Evolutionary conservation across 2,329 filamentous ascomycete species (phyloP).

Genomic region (Aspergillaceae sp.): DNA sequence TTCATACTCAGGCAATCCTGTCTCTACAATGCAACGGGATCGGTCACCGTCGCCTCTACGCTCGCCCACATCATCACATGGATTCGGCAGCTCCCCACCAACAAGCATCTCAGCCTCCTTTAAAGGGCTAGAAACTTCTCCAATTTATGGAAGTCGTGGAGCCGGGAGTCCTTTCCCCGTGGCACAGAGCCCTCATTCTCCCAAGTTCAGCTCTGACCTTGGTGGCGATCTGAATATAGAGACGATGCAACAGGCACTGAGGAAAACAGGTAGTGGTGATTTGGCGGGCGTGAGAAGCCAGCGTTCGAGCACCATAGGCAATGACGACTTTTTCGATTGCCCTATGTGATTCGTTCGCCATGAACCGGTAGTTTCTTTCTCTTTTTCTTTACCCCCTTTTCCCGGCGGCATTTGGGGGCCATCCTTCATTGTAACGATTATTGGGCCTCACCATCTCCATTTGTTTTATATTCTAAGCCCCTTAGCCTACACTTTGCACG

Average conservation of each 20-base stretch:
- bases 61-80: conserved; percentile 67
- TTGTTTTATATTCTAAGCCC: too few species aligned
- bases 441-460: too few species aligned
- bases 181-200: conserved; percentile 43
- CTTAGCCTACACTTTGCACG: too few species aligned
- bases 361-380: neutral
- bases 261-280: conserved; percentile 77
- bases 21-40: conserved; percentile 32
- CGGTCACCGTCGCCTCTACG: conserved; percentile 73
- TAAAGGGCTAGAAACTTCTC: conserved; percentile 65
- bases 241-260: conserved; percentile 84
- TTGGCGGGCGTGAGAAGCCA: conserved; percentile 42
- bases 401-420: too few species aligned
- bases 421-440: too few species aligned
- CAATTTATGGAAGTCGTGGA: conserved; percentile 46
- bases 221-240: conserved; percentile 75
- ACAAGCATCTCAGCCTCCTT: conserved; percentile 67
- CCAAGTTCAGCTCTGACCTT: conserved; percentile 21
- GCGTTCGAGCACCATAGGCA: conserved; percentile 23
- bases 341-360: conserved; percentile 11
- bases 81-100: conserved; percentile 60
- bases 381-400: neutral
- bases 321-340: conserved; percentile 26
- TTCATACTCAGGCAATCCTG: conserved; percentile 47
- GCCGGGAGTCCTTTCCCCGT: conserved; percentile 55